Conservation (phyloP, 495 filamentous ascomycete species). For the Penicillium egyptiacum region DNA sequence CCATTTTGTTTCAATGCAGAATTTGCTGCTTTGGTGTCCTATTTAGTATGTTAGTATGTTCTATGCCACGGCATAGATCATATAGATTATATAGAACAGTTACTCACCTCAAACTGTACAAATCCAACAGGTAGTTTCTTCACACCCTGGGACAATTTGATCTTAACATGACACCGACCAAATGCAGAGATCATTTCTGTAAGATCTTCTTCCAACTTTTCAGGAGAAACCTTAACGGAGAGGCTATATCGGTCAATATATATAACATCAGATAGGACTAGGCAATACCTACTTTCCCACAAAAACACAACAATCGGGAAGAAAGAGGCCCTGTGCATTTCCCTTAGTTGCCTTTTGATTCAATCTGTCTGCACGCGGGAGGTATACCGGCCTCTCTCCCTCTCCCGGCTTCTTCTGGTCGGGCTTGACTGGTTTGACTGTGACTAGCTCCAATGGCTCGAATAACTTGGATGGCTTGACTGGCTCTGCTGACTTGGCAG, state of each 20-base stretch:
- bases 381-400: not conserved
- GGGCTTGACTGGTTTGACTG: not conserved
- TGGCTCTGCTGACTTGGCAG: not conserved
- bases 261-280: not conserved
- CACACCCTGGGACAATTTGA: not conserved
- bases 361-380: not conserved
- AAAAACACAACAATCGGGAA: not conserved
- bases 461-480: not conserved
- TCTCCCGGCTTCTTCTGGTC: not conserved
- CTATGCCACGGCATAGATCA: no score
- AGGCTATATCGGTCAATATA: constrained; percentile 1
- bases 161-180: constrained; percentile 1
- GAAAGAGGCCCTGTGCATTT: constrained; percentile 7
- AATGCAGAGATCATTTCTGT: not conserved
- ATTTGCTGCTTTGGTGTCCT: not conserved
- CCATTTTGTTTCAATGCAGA: not conserved
- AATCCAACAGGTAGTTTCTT: constrained; percentile 1
- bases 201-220: constrained; percentile 1
- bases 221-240: not conserved
- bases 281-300: constrained; percentile 5
- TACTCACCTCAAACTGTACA: constrained; percentile 8
- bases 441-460: no score
- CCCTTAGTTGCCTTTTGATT: not conserved
- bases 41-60: not conserved
- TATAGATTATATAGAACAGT: not conserved